Percentiles rank a stretch among this genome's conserved stretches.
Conservation (phyloP, 176 grass and related monocot genomes). For the Phyllostachys edulis region DNA sequence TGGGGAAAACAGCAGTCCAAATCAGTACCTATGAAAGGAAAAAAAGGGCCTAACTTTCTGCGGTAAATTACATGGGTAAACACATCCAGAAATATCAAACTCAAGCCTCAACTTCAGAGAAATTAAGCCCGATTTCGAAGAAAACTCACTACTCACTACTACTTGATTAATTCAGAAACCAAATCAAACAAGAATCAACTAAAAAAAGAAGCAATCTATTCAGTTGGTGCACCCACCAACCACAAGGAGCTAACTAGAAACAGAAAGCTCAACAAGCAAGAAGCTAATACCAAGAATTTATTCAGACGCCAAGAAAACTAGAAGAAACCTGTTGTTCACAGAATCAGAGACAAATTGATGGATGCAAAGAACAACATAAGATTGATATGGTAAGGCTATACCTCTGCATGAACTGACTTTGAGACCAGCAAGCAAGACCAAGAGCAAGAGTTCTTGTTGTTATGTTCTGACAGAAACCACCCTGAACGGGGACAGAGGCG, state of each 20-base stretch:
- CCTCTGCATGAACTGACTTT: conserved; percentile 35
- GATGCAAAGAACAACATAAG: conserved; percentile 7
- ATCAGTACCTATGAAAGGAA: conserved; percentile 24
- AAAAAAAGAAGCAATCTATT: not conserved
- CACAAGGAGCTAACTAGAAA: conserved; percentile 28
- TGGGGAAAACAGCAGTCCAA: conserved; percentile 37
- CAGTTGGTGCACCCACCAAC: conserved; percentile 43
- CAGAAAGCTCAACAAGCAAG: conserved; percentile 38
- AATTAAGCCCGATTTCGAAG: not conserved
- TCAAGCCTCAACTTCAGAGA: conserved; percentile 23
- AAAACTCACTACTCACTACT: not conserved
- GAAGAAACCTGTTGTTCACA: not conserved
- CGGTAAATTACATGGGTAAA: not conserved
- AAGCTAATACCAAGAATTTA: conserved; percentile 8
- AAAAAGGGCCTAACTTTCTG: not conserved
- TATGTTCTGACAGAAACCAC: conserved; percentile 50
- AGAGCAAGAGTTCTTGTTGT: conserved; percentile 10
- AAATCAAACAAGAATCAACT: conserved; percentile 9
- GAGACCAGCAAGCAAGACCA: conserved; percentile 22
- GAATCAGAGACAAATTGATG: not conserved
- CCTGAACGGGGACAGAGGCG: conserved; percentile 49
- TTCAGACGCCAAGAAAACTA: conserved; percentile 12
- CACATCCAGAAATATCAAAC: conserved; percentile 2
- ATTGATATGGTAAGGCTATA: conserved; percentile 32
- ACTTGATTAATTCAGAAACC: conserved; percentile 21